These are phyloP conservation scores for Crucibulum laeve DNA, from an alignment of 768 basidiomycete genomes.

Conservation along the genomic window DNA sequence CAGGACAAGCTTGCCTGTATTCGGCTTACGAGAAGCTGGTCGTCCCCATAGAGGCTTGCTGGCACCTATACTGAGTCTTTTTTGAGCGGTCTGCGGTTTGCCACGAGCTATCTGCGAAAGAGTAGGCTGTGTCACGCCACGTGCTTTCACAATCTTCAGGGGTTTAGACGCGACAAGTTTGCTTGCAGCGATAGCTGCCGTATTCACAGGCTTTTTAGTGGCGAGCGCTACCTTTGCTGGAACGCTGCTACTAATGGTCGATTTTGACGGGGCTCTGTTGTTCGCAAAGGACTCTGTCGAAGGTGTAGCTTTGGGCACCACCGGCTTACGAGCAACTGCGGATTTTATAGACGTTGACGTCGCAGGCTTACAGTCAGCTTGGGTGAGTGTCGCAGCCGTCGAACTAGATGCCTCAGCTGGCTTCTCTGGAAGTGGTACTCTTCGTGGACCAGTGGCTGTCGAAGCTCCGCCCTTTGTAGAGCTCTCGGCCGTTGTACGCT, in stretches of 20 bases:
- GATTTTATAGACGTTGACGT: too few relatives aligned
- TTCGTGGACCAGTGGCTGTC: conserved; percentile 19
- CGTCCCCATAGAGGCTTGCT: conserved; percentile 11
- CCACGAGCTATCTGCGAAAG: conserved; percentile 21
- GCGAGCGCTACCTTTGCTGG: neutral
- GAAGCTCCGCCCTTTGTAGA: conserved; percentile 4
- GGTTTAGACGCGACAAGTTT: neutral
- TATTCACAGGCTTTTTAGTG: neutral
- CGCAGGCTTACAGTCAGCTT: neutral
- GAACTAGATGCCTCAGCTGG: conserved; percentile 1
- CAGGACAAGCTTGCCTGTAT: conserved; percentile 6
- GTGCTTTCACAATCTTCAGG: conserved; percentile 1
- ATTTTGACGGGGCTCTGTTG: neutral
- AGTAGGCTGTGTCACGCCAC: conserved; percentile 20
- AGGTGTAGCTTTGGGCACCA: neutral
- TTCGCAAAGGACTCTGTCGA: neutral
- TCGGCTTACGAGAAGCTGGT: conserved; percentile 8
- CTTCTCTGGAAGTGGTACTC: conserved; percentile 14
- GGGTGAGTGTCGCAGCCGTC: neutral
- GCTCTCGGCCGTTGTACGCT: neutral
- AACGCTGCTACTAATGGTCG: neutral
- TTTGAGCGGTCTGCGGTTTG: conserved; percentile 13
- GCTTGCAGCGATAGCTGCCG: neutral
- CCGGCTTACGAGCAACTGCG: neutral
- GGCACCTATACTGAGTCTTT: neutral